Evolutionary conservation across 306 rosid genomes (phyloP).

Genomic region (Cicer chorassanicum): DNA sequence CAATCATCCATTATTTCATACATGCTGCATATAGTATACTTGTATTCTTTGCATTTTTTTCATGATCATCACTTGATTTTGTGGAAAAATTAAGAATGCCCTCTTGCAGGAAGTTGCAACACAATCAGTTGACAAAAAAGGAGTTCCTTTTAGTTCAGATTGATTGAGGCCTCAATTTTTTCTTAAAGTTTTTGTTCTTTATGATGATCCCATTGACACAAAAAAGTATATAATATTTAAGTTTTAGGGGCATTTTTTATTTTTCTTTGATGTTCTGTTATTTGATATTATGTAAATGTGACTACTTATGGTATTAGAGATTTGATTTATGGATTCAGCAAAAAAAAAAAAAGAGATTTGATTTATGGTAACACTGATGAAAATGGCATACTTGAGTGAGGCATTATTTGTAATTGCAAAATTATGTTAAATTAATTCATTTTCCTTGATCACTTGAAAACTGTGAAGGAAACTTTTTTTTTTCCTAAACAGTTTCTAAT

Average conservation of each 20-base stretch:
- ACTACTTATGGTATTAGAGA: constrained; percentile 1
- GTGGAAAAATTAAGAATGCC: constrained; percentile 4
- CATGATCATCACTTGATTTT: constrained; percentile 35
- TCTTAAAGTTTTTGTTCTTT: constrained; percentile 30
- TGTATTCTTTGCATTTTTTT: constrained; percentile 31
- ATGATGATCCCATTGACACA: neutral
- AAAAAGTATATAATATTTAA: neutral
- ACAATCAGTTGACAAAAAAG: neutral
- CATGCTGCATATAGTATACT: neutral
- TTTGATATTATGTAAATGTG: constrained; percentile 14
- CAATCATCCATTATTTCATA: constrained; percentile 18
- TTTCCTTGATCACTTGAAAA: constrained; percentile 23
- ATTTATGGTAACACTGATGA: constrained; percentile 7
- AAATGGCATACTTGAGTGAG: constrained; percentile 13
- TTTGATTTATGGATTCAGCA: constrained; percentile 6
- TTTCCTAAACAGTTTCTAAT: constrained; percentile 22
- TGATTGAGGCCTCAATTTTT: constrained; percentile 20
- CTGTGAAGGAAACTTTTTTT: constrained; percentile 1
- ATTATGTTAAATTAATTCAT: neutral
- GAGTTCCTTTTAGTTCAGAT: constrained; percentile 32
- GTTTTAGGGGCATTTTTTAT: constrained; percentile 17
- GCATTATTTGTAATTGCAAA: constrained; percentile 7
- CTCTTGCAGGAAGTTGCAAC: constrained; percentile 27
- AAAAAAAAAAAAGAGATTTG: neutral
- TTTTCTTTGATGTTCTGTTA: constrained; percentile 4